Percentiles rank a stretch among this genome's conserved stretches.
phyloP scores from a whole-genome alignment of 2,329 filamentous ascomycete genomes.

The Zymoseptoria ardabiliae region DNA sequence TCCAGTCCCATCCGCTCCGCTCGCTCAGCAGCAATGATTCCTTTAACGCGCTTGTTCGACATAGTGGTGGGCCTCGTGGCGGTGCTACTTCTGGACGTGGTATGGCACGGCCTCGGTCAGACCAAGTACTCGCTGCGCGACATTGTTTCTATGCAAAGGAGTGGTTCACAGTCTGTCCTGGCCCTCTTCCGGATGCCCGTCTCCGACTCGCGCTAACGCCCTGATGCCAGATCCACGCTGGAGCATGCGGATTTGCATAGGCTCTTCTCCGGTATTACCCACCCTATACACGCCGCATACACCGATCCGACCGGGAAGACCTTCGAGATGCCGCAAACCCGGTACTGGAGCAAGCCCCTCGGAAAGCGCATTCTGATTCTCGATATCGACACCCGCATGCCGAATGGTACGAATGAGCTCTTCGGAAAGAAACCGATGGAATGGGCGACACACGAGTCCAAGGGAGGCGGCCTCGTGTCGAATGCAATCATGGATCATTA shows the following conservation, averaged over 20 bases:
- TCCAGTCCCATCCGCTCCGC: too few species aligned
- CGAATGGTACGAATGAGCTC: not conserved
- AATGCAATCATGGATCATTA: not conserved
- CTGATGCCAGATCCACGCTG: not conserved
- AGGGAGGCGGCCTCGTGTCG: not conserved
- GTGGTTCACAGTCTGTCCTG: not conserved
- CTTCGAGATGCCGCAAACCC: not conserved
- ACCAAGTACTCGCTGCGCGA: not conserved
- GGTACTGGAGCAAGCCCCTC: not conserved
- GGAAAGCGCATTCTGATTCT: not conserved
- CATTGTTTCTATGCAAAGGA: not conserved
- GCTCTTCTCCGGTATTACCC: not conserved
- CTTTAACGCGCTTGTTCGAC: too few species aligned
- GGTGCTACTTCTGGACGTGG: not conserved
- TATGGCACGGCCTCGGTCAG: not conserved
- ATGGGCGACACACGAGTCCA: not conserved
- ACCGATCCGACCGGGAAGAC: not conserved
- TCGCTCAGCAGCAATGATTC: too few species aligned
- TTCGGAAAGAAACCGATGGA: not conserved
- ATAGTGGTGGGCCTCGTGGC: not conserved
- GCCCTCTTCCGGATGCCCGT: not conserved
- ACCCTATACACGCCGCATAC: not conserved
- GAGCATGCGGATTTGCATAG: not conserved
- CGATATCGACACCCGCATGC: not conserved
- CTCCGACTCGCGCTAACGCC: not conserved